Conservation (phyloP, 192 early-diverging fungal genomes). For the Umbelopsis ramanniana region DNA sequence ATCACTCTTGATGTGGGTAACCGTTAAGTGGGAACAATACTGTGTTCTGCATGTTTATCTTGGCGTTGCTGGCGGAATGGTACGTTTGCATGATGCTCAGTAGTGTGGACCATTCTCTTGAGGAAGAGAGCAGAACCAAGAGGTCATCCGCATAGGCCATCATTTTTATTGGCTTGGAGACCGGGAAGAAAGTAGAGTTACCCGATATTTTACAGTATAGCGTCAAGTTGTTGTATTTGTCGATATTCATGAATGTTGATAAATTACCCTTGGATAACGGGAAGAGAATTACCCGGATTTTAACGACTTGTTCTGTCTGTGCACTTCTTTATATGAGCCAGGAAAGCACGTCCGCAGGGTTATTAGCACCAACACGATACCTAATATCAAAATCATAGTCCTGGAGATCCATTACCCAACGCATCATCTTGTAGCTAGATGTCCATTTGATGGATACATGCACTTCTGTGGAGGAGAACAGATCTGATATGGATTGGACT, state of each 20-base stretch:
- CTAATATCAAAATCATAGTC: conserved; percentile 38
- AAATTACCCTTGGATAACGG: neutral
- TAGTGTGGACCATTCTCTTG: neutral
- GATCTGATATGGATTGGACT: neutral
- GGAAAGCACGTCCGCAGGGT: too few species aligned
- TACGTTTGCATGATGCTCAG: neutral
- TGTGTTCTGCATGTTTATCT: conserved; percentile 16
- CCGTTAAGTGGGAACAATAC: neutral
- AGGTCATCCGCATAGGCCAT: conserved; percentile 30
- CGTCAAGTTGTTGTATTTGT: too few species aligned
- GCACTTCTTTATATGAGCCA: too few species aligned
- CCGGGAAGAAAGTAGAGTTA: too few species aligned
- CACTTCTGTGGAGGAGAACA: conserved; percentile 33
- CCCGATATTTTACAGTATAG: too few species aligned
- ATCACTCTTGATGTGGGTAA: neutral
- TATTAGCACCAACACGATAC: too few species aligned
- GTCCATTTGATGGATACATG: conserved; percentile 27
- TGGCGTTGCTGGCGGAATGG: neutral
- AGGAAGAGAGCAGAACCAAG: neutral
- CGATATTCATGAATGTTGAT: too few species aligned
- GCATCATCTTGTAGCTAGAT: too few species aligned
- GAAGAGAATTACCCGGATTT: too few species aligned
- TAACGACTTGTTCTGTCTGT: too few species aligned
- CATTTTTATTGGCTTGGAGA: neutral
- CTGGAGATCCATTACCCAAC: too few species aligned